phyloP scores from a whole-genome alignment of 352 stramenopile genomes.

The Peronospora destructor region DNA sequence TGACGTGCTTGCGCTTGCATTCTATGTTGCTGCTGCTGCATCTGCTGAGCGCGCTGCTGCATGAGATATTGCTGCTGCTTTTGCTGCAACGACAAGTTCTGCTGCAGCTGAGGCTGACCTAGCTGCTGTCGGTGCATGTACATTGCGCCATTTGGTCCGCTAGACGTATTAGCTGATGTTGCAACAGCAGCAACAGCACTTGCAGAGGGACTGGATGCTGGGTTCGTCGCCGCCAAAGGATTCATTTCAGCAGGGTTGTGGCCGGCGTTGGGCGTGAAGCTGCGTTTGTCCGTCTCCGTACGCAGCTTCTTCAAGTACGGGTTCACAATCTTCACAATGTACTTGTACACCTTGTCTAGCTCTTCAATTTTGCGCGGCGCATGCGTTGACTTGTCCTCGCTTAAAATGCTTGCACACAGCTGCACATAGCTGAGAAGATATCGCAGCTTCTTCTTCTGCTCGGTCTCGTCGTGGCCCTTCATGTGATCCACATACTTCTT shows the following conservation, averaged over 20 bases:
- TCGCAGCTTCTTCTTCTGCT: slow-evolving; percentile 82
- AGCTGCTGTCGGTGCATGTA: slow-evolving; percentile 32
- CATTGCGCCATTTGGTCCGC: slow-evolving; percentile 17
- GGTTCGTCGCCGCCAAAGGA: slow-evolving; percentile 3
- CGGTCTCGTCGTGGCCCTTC: slow-evolving; percentile 79
- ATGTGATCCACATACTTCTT: slow-evolving; percentile 87
- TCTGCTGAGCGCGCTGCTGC: slow-evolving; percentile 42
- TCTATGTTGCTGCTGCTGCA: slow-evolving; percentile 51
- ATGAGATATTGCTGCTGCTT: slow-evolving; percentile 47
- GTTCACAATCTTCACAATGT: slow-evolving; percentile 85
- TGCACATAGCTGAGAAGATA: slow-evolving; percentile 82
- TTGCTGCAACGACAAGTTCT: slow-evolving; percentile 31
- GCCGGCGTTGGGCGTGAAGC: slow-evolving; percentile 21
- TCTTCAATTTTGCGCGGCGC: slow-evolving; percentile 72
- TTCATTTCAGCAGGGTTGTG: slow-evolving; percentile 28
- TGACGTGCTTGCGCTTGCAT: slow-evolving; percentile 42
- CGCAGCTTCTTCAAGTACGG: slow-evolving; percentile 83
- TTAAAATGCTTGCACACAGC: slow-evolving; percentile 69
- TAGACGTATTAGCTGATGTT: slow-evolving; percentile 12
- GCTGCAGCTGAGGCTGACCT: slow-evolving; percentile 14
- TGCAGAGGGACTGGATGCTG: slow-evolving; percentile 16
- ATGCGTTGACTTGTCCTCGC: slow-evolving; percentile 66
- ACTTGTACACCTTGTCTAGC: slow-evolving; percentile 86
- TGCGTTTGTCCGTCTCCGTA: slow-evolving; percentile 70
- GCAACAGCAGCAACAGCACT: slow-evolving; percentile 4